phyloP scores from a whole-genome alignment of 2,329 filamentous ascomycete genomes.

The Hansfordia pulvinata region DNA sequence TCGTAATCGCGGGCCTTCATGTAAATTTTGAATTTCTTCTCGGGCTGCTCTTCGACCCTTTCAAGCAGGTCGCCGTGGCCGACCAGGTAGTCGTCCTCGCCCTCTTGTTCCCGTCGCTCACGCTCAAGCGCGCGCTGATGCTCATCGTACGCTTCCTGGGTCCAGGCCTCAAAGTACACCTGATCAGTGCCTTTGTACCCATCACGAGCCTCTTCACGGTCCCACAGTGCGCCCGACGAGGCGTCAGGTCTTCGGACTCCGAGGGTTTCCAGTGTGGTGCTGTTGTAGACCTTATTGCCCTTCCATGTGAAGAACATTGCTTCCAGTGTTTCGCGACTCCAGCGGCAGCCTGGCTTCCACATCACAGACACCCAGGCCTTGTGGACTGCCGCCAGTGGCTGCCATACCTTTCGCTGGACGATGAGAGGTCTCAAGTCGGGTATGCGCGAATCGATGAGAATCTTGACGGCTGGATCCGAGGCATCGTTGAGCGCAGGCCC shows the following conservation, averaged over 20 bases:
- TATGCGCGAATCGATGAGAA: constrained; percentile 58
- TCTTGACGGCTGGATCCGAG: constrained; percentile 41
- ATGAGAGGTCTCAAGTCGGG: constrained; percentile 44
- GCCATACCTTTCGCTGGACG: constrained; percentile 52
- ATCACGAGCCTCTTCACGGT: constrained; percentile 17
- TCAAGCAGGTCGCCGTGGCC: constrained; percentile 6
- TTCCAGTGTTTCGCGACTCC: constrained; percentile 27
- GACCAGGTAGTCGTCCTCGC: constrained; percentile 18
- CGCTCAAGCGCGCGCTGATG: constrained; percentile 35
- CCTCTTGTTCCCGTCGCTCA: constrained; percentile 27
- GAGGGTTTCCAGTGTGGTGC: constrained; percentile 58
- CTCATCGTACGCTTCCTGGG: constrained; percentile 42
- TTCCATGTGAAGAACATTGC: constrained; percentile 70
- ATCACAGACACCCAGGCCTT: constrained; percentile 52
- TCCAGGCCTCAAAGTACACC: constrained; percentile 70
- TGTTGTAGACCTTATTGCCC: constrained; percentile 56
- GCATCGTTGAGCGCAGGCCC: too few relatives aligned
- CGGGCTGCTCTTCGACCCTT: constrained; percentile 8
- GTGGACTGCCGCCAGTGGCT: constrained; percentile 53
- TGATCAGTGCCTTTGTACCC: constrained; percentile 37
- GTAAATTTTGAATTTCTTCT: constrained; percentile 31
- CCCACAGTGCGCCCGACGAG: constrained; percentile 26
- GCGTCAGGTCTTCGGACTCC: constrained; percentile 41
- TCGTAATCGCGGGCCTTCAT: constrained; percentile 38
- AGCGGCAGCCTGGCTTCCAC: constrained; percentile 23